These are phyloP conservation scores for Pneumocystis wakefieldiae DNA, from an alignment of 1,139 yeast species.

Conservation along the genomic window DNA sequence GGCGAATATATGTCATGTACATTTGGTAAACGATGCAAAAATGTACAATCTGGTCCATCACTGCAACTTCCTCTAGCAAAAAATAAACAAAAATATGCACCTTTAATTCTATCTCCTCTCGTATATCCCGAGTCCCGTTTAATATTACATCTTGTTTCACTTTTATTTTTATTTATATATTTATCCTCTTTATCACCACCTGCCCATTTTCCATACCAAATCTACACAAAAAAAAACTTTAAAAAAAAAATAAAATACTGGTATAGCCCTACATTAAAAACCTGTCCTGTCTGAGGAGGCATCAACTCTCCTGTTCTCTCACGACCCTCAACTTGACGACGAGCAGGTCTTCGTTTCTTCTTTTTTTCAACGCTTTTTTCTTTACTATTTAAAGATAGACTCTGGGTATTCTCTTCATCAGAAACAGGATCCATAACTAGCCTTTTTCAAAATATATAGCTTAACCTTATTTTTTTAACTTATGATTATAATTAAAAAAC, in stretches of 20 bases:
- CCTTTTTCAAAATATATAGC: not conserved
- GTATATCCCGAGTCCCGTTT: constrained; percentile 62
- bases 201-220: constrained; percentile 60
- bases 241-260: constrained; percentile 50
- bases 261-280: constrained; percentile 65
- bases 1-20: constrained; percentile 36
- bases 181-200: constrained; percentile 29
- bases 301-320: constrained; percentile 24
- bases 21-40: constrained; percentile 61
- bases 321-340: constrained; percentile 60
- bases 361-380: not conserved
- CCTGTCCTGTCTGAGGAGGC: constrained; percentile 20
- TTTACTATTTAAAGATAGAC: not conserved
- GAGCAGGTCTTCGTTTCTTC: constrained; percentile 33
- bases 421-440: not conserved
- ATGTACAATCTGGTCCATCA: constrained; percentile 60
- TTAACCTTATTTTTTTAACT: not conserved
- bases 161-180: constrained; percentile 27
- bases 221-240: not conserved
- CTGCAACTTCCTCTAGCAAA: constrained; percentile 84
- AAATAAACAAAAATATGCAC: constrained; percentile 52
- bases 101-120: constrained; percentile 39
- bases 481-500: not conserved
- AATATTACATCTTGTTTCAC: constrained; percentile 44
- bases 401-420: not conserved